Base-by-base conservation (phyloP, 225 moss, liverwort and hornwort species). In the Marchantia paleacea region DNA sequence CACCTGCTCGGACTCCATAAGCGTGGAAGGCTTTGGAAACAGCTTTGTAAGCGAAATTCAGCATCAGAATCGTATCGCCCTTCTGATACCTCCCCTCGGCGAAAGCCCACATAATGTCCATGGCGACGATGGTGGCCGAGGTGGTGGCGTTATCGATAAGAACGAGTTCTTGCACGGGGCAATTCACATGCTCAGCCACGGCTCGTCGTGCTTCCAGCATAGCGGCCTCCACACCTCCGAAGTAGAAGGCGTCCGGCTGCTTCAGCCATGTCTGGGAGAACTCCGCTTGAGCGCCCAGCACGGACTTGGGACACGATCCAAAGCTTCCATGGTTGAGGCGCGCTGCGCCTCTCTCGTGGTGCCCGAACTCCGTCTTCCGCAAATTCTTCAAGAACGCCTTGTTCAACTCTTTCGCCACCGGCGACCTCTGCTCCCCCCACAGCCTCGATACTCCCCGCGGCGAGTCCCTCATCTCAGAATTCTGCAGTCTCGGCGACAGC, bases 21-120 rank as follows among this genome's bases (percentile, higher is more conserved):
- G 90, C 91, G 86, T 93, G 83, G 57, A 99, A 94, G 9, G 94
- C 88, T 8, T 83, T 85, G 70, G 83, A 81, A 75, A 99, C 78
- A 63, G 99, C 94, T 53, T 82, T 85, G 79, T 95, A 99, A 0
- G 90, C 83, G 72, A 87, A 91, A 55, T 91, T 90, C 52, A 89
- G 51, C 19, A 83, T 79, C 58, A 99, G 84, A 72, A 99, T 86
- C 50, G 88, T 85, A 82, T 95, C 99, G 3, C 99, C 92, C 60
- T 87, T 89, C 24, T 78, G 31, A 49, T 86, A 95, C 29, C 82
- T 82, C 6, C 94, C 90, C 77, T 95, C 89, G 10, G 87, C 84
- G 77, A 99, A 89, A 14, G 82, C 79, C 99, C 99, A 99, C 92
- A 94, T 91, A 77, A 94, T 70, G 81, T 99, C 94, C 82, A 91